Percentiles rank a stretch among this genome's conserved stretches.
phyloP scores from a whole-genome alignment of 805 yeast genomes.

The Kluyveromyces nonfermentans region DNA sequence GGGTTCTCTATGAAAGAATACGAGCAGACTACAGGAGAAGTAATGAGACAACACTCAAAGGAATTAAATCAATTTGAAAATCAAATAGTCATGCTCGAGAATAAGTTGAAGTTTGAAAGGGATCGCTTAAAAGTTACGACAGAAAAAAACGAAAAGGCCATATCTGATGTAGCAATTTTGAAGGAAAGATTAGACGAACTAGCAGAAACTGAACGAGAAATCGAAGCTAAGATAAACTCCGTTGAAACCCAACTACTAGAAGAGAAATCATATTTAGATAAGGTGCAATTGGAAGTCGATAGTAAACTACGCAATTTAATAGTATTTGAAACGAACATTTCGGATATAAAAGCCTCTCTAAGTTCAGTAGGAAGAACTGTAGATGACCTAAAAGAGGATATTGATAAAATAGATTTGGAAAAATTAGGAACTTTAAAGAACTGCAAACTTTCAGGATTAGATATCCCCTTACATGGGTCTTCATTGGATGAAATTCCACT shows the following conservation, averaged over 20 bases:
- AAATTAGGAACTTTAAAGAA: conserved; percentile 51
- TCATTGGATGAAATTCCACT: conserved; percentile 53
- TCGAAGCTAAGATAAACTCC: conserved; percentile 29
- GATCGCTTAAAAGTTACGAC: conserved; percentile 48
- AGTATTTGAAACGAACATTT: conserved; percentile 40
- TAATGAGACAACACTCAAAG: conserved; percentile 44
- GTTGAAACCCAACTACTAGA: conserved; percentile 36
- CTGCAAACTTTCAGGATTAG: conserved; percentile 64
- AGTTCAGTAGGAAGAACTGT: conserved; percentile 29
- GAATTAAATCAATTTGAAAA: conserved; percentile 54
- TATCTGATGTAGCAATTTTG: conserved; percentile 31
- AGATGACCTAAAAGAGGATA: conserved; percentile 39
- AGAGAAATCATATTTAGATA: conserved; percentile 28
- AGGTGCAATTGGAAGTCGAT: conserved; percentile 26
- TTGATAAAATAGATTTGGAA: conserved; percentile 45
- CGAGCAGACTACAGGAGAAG: conserved; percentile 57
- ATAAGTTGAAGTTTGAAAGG: conserved; percentile 53
- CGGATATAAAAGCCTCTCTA: conserved; percentile 27
- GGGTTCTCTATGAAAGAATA: conserved; percentile 58
- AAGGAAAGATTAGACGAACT: conserved; percentile 28
- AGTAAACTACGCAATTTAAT: conserved; percentile 29
- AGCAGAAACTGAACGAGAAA: conserved; percentile 25
- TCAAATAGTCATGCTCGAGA: conserved; percentile 51
- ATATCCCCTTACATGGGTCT: conserved; percentile 54
- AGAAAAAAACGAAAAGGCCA: conserved; percentile 36